These are phyloP conservation scores for Fusarium sp. DNA, from an alignment of 2,329 filamentous ascomycete genomes.

Conservation along the genomic window DNA sequence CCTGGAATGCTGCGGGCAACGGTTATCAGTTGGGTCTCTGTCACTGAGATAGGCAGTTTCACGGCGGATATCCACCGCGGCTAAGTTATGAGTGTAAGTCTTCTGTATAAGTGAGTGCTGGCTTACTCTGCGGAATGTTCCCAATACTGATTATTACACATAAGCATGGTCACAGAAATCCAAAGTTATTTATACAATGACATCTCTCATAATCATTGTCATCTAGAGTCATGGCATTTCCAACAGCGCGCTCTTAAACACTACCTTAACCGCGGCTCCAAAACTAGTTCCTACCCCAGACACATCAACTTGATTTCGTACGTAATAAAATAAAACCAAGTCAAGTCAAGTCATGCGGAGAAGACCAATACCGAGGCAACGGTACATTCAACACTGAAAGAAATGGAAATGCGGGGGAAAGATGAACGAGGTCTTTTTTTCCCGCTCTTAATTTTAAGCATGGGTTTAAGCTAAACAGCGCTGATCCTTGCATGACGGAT, in stretches of 20 bases:
- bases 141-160: slow-evolving; percentile 1
- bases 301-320: slow-evolving; percentile 4
- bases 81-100: background rate
- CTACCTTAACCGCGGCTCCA: slow-evolving; percentile 19
- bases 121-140: background rate
- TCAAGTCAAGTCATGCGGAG: slow-evolving; percentile 34
- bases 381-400: background rate
- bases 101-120: background rate
- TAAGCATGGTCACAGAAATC: slow-evolving; percentile 1
- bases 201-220: background rate
- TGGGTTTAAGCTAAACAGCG: slow-evolving; percentile 33
- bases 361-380: slow-evolving; percentile 4
- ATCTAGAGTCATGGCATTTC: background rate
- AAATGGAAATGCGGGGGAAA: slow-evolving; percentile 36
- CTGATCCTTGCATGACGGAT: slow-evolving; percentile 9
- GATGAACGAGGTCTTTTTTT: slow-evolving; percentile 4
- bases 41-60: slow-evolving; percentile 35
- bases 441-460: slow-evolving; percentile 31
- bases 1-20: slow-evolving; percentile 5
- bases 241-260: slow-evolving; percentile 11
- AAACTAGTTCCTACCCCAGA: slow-evolving; percentile 26
- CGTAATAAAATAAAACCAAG: slow-evolving; percentile 24
- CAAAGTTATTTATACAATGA: slow-evolving; percentile 12
- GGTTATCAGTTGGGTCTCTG: slow-evolving; percentile 15
- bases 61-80: slow-evolving; percentile 21